Conservation (phyloP, 192 early-diverging fungal genomes). For the Allomyces macrogynus region DNA sequence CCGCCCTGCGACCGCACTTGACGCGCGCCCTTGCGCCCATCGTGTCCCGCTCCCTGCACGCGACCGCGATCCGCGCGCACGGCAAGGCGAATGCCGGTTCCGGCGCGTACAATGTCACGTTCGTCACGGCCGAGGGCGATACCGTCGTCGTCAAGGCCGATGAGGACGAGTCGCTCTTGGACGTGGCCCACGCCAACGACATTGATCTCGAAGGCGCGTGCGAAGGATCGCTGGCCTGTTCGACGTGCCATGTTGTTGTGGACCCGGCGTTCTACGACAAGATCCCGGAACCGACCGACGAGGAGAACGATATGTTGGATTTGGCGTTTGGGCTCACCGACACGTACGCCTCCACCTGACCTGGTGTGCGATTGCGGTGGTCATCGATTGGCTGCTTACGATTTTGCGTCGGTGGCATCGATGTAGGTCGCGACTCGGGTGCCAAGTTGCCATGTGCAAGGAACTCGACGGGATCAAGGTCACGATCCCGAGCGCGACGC, state of each 20-base stretch:
- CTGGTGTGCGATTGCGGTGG: too few relatives aligned
- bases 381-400: too few relatives aligned
- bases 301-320: constrained; percentile 97
- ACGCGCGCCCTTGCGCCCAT: too few relatives aligned
- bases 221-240: constrained; percentile 88
- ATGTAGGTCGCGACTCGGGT: constrained; percentile 68
- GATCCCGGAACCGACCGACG: constrained; percentile 82
- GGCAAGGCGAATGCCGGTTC: too few relatives aligned
- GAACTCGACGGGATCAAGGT: constrained; percentile 77
- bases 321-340: constrained; percentile 89
- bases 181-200: constrained; percentile 74
- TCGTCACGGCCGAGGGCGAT: constrained; percentile 67
- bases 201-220: constrained; percentile 91
- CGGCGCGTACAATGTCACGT: constrained; percentile 40
- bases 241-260: constrained; percentile 84
- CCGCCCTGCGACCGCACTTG: too few relatives aligned
- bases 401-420: too few relatives aligned
- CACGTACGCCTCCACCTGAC: constrained; percentile 51
- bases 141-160: constrained; percentile 50
- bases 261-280: constrained; percentile 59
- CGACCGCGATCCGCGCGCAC: too few relatives aligned
- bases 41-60: too few relatives aligned
- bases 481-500: constrained; percentile 69
- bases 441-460: constrained; percentile 66
- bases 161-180: constrained; percentile 73